Percentiles rank a stretch among this genome's conserved stretches.
Conservation (phyloP, 2,329 filamentous ascomycete genomes). For the Xylariaceae sp. region DNA sequence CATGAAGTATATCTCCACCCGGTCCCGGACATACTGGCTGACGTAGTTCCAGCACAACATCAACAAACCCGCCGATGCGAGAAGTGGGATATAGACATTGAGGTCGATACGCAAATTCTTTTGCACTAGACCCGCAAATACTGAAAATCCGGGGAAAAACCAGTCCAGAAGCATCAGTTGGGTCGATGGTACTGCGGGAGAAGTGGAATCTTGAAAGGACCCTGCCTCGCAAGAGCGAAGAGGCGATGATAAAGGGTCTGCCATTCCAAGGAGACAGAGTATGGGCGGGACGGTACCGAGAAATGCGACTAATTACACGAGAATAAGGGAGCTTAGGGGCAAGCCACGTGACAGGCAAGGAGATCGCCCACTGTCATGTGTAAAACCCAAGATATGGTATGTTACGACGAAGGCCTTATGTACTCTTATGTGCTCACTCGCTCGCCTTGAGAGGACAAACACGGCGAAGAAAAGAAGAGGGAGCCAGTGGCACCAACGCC, state of each 20-base stretch:
- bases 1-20: constrained; percentile 55
- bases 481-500: neutral
- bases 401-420: too few species aligned
- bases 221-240: neutral
- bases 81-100: constrained; percentile 56
- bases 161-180: constrained; percentile 54
- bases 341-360: neutral
- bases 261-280: constrained; percentile 19
- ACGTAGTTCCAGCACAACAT: constrained; percentile 52
- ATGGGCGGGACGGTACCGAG: neutral
- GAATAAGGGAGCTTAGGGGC: neutral
- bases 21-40: constrained; percentile 43
- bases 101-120: constrained; percentile 59
- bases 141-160: constrained; percentile 62
- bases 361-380: too few species aligned
- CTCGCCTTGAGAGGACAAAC: neutral
- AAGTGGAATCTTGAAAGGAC: constrained; percentile 1
- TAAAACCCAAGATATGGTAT: neutral
- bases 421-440: too few species aligned
- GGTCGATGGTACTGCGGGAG: constrained; percentile 24
- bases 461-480: neutral
- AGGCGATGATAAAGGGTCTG: constrained; percentile 15
- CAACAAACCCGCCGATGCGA: constrained; percentile 48
- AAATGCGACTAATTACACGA: neutral
- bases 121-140: constrained; percentile 50